Conservation (phyloP, 306 rosid genomes). For the Cyamopsis tetragonoloba region DNA sequence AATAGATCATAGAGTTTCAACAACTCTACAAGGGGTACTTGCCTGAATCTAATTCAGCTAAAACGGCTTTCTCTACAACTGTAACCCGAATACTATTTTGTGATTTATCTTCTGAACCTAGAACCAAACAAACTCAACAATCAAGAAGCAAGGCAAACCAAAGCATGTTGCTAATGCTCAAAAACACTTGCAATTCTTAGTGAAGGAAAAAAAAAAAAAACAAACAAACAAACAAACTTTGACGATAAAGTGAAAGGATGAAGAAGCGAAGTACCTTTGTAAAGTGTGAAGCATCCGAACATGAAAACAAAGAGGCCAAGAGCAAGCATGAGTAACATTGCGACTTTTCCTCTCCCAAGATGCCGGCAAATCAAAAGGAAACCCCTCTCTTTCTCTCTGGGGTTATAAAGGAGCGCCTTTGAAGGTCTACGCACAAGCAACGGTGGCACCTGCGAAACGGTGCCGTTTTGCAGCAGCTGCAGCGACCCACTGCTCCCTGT, state of each 20-base stretch:
- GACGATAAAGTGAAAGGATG: too few relatives aligned
- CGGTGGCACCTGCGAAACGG: constrained; percentile 25
- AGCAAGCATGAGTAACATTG: constrained; percentile 73
- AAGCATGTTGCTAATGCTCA: neutral
- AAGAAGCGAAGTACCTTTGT: too few relatives aligned
- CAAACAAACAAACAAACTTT: too few relatives aligned
- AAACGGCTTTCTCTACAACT: too few relatives aligned
- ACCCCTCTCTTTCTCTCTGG: constrained; percentile 80
- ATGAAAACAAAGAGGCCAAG: constrained; percentile 68
- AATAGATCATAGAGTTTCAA: neutral
- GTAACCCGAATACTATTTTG: too few relatives aligned
- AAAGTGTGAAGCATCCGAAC: constrained; percentile 58
- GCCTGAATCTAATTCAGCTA: too few relatives aligned
- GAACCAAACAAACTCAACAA: neutral
- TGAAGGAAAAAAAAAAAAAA: neutral
- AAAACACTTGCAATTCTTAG: neutral
- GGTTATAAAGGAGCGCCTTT: constrained; percentile 53
- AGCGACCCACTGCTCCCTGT: constrained; percentile 72
- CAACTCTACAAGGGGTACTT: too few relatives aligned
- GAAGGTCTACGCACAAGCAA: constrained; percentile 63
- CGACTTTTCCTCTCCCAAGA: constrained; percentile 64
- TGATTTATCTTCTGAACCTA: neutral
- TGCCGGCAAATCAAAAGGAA: constrained; percentile 49
- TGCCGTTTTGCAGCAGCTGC: constrained; percentile 63
- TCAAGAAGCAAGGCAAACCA: neutral